Evolutionary conservation across 345 rosid genomes (phyloP).

Genomic region (Gossypium arboreum): DNA sequence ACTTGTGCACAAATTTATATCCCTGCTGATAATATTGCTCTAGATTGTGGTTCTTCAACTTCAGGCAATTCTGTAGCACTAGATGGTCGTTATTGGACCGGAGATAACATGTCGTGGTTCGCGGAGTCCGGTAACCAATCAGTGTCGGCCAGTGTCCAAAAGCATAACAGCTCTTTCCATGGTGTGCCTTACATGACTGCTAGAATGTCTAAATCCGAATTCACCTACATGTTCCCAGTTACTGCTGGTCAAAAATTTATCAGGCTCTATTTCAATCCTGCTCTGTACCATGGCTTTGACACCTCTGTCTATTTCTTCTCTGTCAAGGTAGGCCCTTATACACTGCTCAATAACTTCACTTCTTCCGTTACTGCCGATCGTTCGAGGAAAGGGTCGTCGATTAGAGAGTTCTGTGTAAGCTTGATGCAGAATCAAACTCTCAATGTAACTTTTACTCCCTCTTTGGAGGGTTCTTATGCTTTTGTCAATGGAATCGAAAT

Average conservation of each 20-base stretch:
- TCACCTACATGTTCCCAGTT: conserved; percentile 2
- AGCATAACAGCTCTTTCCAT: not conserved
- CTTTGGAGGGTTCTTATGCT: not conserved
- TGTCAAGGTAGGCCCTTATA: not conserved
- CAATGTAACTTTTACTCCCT: conserved; percentile 10
- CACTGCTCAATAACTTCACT: not conserved
- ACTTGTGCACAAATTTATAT: conserved; percentile 3
- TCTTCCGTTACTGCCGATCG: not conserved
- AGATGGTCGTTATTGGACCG: conserved; percentile 2
- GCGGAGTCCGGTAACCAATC: not conserved
- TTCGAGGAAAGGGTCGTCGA: not conserved
- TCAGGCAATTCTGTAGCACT: not conserved
- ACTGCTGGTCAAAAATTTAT: conserved; percentile 3
- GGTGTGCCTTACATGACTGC: not conserved
- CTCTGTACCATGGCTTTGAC: not conserved
- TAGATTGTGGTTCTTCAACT: conserved; percentile 14
- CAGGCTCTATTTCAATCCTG: conserved; percentile 3
- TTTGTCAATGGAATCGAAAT: conserved; percentile 14
- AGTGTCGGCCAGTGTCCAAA: not conserved
- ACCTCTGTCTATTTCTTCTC: not conserved
- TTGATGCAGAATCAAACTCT: conserved; percentile 4
- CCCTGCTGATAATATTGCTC: conserved; percentile 7
- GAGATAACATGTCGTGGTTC: not conserved
- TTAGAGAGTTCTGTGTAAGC: not conserved
- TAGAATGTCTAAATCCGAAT: conserved; percentile 6